Base-by-base conservation (phyloP, 768 basidiomycete genomes). In the Pleurotus cornucopiae region DNA sequence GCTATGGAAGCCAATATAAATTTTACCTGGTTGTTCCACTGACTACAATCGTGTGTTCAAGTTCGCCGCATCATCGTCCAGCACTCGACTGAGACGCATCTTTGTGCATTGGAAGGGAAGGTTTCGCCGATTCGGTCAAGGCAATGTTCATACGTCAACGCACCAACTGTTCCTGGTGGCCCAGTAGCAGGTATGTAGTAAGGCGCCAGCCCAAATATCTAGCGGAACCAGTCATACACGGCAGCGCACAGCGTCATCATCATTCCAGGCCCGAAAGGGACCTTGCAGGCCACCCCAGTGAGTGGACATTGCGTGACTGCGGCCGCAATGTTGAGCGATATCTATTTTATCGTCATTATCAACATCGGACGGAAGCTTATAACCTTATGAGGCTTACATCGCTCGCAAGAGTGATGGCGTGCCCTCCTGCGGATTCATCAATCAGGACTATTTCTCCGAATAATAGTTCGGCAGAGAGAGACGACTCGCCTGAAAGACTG, bases 301-400 rank as follows among this genome's bases (percentile, higher is more conserved):
- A 61, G 71, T 1, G 72, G 68, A 53, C 70, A 71, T 62, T 72
- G 72, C 1, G 67, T 59, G 14, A 73, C 62, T 3, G 62, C 67
- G 6, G 67, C 70, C n/a, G 49, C 49, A 11, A 66, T 49, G 44
- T 69, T 69, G 13, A 71, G 49, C 16, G 57, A n/a, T 5, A 53
- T 44, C 71, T 71, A 41, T 5, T 11, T 14, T 2, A 14, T 11
- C 5, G 43, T 12, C n/a, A 34, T 3, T 5, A 25, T 54, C 2
- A 43, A 51, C 47, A 34, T 16, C 40, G 18, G 13, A 25, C 44
- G 14, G 43, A 21, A 21, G 12, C 5, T 3, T 39, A 40, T 1
- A 49, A 40, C 34, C 11, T 6, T 18, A 18, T 13, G 18, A 16
- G 2, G 18, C 65, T 34, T 23, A 67, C 69, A 49, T 71, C 68